These are phyloP conservation scores for Rhizodiscina lignyota DNA, from an alignment of 495 filamentous ascomycete genomes.

Conservation along the genomic window DNA sequence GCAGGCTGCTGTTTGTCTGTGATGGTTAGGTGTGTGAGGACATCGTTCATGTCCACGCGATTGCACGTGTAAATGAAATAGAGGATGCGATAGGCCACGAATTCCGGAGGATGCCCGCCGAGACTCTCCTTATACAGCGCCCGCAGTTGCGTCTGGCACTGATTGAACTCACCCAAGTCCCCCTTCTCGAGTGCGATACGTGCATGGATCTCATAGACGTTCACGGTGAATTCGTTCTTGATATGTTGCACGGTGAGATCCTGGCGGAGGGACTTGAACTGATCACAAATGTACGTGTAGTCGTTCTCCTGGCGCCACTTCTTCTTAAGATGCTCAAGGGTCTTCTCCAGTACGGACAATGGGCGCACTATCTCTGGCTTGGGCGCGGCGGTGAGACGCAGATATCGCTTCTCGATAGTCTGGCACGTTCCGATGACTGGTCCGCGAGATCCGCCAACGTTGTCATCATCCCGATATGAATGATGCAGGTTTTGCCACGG, in stretches of 20 bases:
- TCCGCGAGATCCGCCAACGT: constrained; percentile 44
- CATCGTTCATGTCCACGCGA: constrained; percentile 93
- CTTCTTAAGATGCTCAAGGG: constrained; percentile 74
- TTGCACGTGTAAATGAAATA: constrained; percentile 99
- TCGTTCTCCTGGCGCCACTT: constrained; percentile 92
- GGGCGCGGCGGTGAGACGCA: constrained; percentile 79
- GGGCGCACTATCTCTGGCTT: constrained; percentile 79
- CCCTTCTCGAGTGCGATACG: constrained; percentile 96
- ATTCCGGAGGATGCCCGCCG: constrained; percentile 83
- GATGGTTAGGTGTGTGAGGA: constrained; percentile 91
- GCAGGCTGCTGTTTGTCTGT: constrained; percentile 74
- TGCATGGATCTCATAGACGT: constrained; percentile 93
- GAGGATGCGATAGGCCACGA: constrained; percentile 98
- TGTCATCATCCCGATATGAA: constrained; percentile 27
- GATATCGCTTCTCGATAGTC: constrained; percentile 82
- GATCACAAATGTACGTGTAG: constrained; percentile 94
- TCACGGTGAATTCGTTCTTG: constrained; percentile 86
- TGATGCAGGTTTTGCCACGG: constrained; percentile 2
- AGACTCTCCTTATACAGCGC: constrained; percentile 73
- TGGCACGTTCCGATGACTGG: constrained; percentile 76
- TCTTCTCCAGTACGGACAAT: constrained; percentile 59
- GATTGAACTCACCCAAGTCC: constrained; percentile 99
- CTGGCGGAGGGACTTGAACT: constrained; percentile 97
- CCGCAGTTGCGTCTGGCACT: constrained; percentile 95
- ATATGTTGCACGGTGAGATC: constrained; percentile 97